Base-by-base conservation (phyloP, 495 filamentous ascomycete species). In the Elaphomyces granulatus region DNA sequence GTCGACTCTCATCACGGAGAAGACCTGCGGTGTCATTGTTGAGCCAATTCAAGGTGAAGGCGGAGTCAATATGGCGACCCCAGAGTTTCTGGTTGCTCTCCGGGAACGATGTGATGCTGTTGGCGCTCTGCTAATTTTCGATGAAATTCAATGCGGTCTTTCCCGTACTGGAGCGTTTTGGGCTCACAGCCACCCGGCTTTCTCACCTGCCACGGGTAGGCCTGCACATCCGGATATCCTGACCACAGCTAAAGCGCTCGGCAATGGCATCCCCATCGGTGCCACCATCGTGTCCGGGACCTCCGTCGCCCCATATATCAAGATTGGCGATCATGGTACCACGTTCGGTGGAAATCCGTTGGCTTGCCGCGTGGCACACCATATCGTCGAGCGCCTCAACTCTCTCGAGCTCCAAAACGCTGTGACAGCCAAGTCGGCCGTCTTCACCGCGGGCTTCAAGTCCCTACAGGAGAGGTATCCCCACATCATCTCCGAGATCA, bases 41-140 rank as follows among this genome's bases (percentile, higher is more conserved):
- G 90, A 98, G 67, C 90, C 90, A 10, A 95, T 98, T 46, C 90
- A 98, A 62, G 90, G 90, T 30, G 90, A 98, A 64, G 90, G 90
- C 28, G 90, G 90, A 45, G 79, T 98, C 26, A 81, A 85, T 46
- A 75, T 83, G 8, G 90, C 83, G 2, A 81, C 71, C 3, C 74
- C 78, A 2, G 80, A 82, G 44, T 98, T 96, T 58, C 68, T 96
- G 6, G 42, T 67, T 8, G 78, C 83, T 0, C 68, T 98, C 8
- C 80, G 80, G 40, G 71, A 70, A 46, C 73, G 86, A 37, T 96
- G 88, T 58, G 75, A 78, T 36, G 81, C 84, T 52, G 84, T 94
- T 20, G 83, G 83, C 28, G 92, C 90, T 0, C 71, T 95, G 8
- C 64, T 98, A 39, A 80, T 93, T 50, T 93, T 84, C 61, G 90